Conservation (phyloP, 225 moss, liverwort and hornwort species). For the Thuidium tamariscinum region DNA sequence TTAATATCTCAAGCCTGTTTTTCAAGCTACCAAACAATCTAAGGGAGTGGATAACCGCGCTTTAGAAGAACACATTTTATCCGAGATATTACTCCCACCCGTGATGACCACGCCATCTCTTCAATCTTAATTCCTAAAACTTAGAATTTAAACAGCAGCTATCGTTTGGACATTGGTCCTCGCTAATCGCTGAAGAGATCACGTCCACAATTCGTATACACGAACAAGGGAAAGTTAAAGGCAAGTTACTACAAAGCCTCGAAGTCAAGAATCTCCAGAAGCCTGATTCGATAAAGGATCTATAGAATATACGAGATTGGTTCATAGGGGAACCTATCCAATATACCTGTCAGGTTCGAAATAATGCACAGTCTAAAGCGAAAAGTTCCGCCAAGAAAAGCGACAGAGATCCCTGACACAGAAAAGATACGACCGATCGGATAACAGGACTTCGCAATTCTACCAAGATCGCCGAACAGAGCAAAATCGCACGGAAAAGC, state of each 20-base stretch:
- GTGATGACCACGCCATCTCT: not conserved
- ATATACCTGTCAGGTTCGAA: not conserved
- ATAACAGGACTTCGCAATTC: not conserved
- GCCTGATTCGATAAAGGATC: not conserved
- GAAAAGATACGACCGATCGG: not conserved
- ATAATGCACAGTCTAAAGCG: not conserved
- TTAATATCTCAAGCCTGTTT: not conserved
- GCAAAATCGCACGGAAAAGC: not conserved
- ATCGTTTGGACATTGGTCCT: not conserved
- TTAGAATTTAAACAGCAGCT: not conserved
- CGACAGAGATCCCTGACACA: not conserved
- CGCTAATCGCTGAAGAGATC: not conserved
- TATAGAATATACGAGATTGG: not conserved
- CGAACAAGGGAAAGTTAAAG: not conserved
- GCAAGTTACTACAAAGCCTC: not conserved
- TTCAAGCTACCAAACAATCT: not conserved
- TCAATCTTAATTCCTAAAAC: not conserved
- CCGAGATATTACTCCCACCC: not conserved
- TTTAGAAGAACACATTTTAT: not conserved
- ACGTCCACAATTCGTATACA: not conserved
- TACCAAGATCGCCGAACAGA: not conserved
- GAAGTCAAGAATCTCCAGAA: not conserved
- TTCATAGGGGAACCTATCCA: not conserved
- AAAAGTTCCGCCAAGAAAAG: not conserved
- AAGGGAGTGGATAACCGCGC: not conserved